Evolutionary conservation across 2,329 filamentous ascomycete genomes (phyloP), one percentile per base, ranked within the genome.

Genomic region (Dactylellina drechsleri): DNA sequence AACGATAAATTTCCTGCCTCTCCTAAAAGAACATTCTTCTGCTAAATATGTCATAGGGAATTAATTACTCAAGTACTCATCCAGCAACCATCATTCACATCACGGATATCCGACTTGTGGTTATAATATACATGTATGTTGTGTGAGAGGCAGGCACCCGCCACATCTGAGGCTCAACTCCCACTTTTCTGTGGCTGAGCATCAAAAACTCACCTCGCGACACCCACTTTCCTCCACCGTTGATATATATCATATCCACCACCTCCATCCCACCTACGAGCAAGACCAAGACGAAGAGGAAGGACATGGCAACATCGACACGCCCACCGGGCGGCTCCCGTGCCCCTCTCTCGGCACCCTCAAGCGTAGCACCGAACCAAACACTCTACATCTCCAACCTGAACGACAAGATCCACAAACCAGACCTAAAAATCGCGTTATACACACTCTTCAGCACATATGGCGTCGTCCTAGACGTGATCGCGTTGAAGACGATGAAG

Each of bases 361-460:
- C 66, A n/a, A 23, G 23, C 62, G 18, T 75, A 16, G 66, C 78
- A 28, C 77, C 79, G 1, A 79, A 77, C 66, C 79, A 80, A 72
- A 80, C 79, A 6, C 87, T 99, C 77, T 99, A 98, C 81, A 87
- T 96, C 79, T 91, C 89, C 61, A 97, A 97, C 80, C 87, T 99
- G 1, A 92, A 92, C 20, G 88, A 93, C 76, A 97, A 97, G 84
- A 88, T 98, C 77, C 91, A 91, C 80, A 99, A 98, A 82, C 85
- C 88, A 76, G 93, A 98, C 81, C 84, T 99, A 49, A 90, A 93
- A 80, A 90, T 92, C 53, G 90, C 91, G 4, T 86, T 99, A 31
- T 99, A 99, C 84, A 91, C 93, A 82, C 87, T 98, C 12, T 98
- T 98, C 82, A 92, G 93, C 10, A 96, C 93, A 13, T 96, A 97